Conservation (phyloP, 2,329 filamentous ascomycete species). For the Exophiala oligosperma region DNA sequence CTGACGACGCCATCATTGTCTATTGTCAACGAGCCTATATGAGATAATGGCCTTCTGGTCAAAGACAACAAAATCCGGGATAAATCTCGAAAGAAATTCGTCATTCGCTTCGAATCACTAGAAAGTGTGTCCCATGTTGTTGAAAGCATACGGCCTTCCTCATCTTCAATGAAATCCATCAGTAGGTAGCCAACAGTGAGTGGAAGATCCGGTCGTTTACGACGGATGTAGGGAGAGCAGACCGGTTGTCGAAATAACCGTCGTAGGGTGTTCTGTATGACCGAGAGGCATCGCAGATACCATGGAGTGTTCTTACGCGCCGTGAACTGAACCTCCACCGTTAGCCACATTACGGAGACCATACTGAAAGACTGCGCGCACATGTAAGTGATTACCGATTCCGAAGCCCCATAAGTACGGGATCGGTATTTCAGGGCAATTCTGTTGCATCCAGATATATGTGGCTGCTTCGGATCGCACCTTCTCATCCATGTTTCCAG, state of each 20-base stretch:
- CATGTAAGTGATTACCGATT: not conserved
- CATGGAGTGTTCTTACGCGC: conserved; percentile 9
- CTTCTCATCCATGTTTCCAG: conserved; percentile 34
- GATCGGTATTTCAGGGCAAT: conserved; percentile 31
- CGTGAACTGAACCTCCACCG: conserved; percentile 3
- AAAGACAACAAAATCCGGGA: conserved; percentile 31
- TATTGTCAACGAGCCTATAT: conserved; percentile 30
- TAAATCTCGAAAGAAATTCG: conserved; percentile 29
- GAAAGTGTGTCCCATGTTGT: conserved; percentile 3
- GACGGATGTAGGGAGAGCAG: conserved; percentile 25
- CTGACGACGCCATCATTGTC: conserved; percentile 28
- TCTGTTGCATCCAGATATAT: conserved; percentile 33
- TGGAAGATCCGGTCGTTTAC: conserved; percentile 25
- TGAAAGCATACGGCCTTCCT: too few species aligned
- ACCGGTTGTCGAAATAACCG: not conserved
- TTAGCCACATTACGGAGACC: not conserved
- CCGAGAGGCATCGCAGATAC: conserved; percentile 4
- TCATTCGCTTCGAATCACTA: conserved; percentile 13
- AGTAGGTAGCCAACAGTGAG: not conserved
- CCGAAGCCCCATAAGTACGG: conserved; percentile 32
- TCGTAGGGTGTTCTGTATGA: conserved; percentile 3
- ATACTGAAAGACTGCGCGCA: not conserved
- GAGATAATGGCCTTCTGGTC: conserved; percentile 20
- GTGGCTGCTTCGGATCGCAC: conserved; percentile 32
- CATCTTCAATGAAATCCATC: too few species aligned